Percentiles rank a stretch among this genome's conserved stretches.
Conservation (phyloP, 208 protist genomes). For the Zelonia costaricensis region DNA sequence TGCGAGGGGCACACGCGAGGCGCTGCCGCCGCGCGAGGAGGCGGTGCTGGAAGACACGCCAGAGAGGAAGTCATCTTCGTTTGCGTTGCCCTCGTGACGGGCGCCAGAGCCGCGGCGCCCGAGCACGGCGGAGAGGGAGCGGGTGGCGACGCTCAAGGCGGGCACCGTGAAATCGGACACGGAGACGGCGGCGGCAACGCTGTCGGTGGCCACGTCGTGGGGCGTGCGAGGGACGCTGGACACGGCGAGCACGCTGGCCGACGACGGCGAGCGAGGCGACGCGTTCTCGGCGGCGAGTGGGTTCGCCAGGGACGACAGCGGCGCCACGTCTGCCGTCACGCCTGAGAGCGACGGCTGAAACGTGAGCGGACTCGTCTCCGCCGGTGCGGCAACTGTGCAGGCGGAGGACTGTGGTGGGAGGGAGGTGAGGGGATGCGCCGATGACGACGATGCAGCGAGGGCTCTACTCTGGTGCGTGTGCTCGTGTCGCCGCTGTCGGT, state of each 20-base stretch:
- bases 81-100: neutral
- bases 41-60: conserved; percentile 26
- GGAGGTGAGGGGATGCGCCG: too few species aligned
- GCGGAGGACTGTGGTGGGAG: too few species aligned
- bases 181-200: conserved; percentile 6
- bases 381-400: too few species aligned
- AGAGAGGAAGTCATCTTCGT: conserved; percentile 9
- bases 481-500: conserved; percentile 18
- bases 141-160: neutral
- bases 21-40: conserved; percentile 4
- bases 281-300: neutral
- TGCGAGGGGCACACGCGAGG: too few species aligned
- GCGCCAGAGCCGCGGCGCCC: neutral
- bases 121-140: neutral
- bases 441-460: too few species aligned
- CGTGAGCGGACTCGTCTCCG: too few species aligned
- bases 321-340: neutral
- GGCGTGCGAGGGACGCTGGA: conserved; percentile 5
- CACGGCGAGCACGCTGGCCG: neutral
- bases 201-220: conserved; percentile 11
- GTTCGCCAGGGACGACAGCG: neutral
- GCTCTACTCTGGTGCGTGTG: too few species aligned
- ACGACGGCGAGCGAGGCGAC: conserved; percentile 4
- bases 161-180: conserved; percentile 15
- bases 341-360: too few species aligned